phyloP scores from a whole-genome alignment of 1,139 yeast species.

The Saccharomyces hybrid region DNA sequence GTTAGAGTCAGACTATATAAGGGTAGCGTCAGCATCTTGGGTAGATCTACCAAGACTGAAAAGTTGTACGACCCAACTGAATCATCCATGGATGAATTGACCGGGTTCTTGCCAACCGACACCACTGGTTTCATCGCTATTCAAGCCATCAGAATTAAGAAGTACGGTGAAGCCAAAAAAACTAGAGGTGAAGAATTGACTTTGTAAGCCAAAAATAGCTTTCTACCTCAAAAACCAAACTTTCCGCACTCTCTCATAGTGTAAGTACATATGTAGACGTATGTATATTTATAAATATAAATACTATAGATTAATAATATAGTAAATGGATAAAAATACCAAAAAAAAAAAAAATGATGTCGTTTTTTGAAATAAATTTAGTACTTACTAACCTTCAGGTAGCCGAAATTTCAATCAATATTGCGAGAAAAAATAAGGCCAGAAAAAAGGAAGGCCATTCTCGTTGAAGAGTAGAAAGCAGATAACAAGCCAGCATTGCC shows the following conservation, averaged over 20 bases:
- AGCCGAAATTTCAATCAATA: background rate
- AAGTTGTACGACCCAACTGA: conserved; percentile 95
- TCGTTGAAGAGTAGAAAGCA: background rate
- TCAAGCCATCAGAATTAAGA: conserved; percentile 95
- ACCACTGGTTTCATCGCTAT: conserved; percentile 96
- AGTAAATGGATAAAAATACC: background rate
- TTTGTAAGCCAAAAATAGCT: conserved; percentile 20
- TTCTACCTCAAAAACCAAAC: background rate
- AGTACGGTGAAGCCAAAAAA: conserved; percentile 92
- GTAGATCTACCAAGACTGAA: conserved; percentile 92
- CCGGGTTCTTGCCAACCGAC: conserved; percentile 96
- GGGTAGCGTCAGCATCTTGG: conserved; percentile 76
- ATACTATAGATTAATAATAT: background rate
- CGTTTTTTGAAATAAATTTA: background rate
- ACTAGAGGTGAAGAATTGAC: conserved; percentile 46
- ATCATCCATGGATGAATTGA: conserved; percentile 97
- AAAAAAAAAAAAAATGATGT: background rate
- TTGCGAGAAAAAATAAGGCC: background rate
- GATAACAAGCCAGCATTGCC: background rate
- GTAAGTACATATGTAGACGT: background rate
- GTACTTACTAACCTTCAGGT: no score
- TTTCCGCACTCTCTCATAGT: background rate
- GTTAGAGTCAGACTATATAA: conserved; percentile 92
- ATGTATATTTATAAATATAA: background rate
- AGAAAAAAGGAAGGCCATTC: background rate